A percentile compares a stretch with the other conserved stretches of the same genome.
phyloP scores from a whole-genome alignment of 2,329 filamentous ascomycete genomes.

The Ceratocystis albifundus region DNA sequence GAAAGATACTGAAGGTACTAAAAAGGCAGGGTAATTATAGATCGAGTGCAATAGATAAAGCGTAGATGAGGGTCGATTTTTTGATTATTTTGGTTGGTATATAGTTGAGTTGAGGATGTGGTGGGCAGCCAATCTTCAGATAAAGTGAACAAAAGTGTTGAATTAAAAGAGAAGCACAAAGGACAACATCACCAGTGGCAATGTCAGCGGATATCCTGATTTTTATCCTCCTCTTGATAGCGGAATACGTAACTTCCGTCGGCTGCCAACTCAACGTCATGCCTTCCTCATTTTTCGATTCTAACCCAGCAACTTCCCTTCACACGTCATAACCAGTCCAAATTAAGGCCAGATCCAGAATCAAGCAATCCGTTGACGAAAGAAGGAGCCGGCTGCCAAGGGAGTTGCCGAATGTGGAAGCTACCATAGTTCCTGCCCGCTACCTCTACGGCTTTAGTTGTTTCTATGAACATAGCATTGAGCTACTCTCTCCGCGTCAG shows the following conservation, averaged over 20 bases:
- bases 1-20: slow-evolving; percentile 10
- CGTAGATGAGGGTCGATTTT: neutral
- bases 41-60: no score
- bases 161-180: neutral
- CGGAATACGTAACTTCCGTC: neutral
- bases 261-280: neutral
- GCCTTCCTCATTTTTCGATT: neutral
- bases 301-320: slow-evolving; percentile 8
- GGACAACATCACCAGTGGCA: no score
- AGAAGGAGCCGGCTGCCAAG: neutral
- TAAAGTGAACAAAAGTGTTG: neutral
- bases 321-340: neutral
- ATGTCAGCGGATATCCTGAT: neutral
- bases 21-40: neutral
- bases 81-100: neutral
- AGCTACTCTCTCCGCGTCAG: neutral
- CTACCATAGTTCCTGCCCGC: neutral
- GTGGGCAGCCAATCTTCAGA: slow-evolving; percentile 11
- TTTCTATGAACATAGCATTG: neutral
- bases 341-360: no score
- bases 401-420: slow-evolving; percentile 13
- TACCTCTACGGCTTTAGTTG: neutral
- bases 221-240: neutral
- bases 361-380: neutral
- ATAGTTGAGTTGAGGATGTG: neutral